Percentiles rank a stretch among this genome's conserved stretches.
These are phyloP conservation scores for Neonectria sp. DNA, from an alignment of 2,329 filamentous ascomycete species.

Conservation along the genomic window DNA sequence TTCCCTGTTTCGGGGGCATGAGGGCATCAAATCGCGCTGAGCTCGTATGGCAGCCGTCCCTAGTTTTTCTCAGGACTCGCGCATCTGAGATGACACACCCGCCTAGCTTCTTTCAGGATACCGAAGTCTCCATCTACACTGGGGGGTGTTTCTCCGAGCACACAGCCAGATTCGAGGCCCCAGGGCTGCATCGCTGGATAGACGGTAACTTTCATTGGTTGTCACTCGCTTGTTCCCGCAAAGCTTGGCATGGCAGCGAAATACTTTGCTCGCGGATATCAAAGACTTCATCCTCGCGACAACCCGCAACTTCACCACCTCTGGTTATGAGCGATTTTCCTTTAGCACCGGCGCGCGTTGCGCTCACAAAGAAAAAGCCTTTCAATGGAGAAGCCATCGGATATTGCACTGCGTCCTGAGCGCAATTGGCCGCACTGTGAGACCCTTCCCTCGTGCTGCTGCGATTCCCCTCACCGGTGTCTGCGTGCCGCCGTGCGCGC, in stretches of 20 bases:
- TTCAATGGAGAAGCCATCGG: slow-evolving; percentile 13
- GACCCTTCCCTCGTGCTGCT: slow-evolving; percentile 11
- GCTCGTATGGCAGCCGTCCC: slow-evolving; percentile 9
- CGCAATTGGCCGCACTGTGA: slow-evolving; percentile 24
- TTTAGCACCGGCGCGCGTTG: slow-evolving; percentile 28
- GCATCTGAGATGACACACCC: slow-evolving; percentile 16
- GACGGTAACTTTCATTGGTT: slow-evolving; percentile 34
- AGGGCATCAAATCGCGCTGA: slow-evolving; percentile 3
- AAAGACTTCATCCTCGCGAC: slow-evolving; percentile 33
- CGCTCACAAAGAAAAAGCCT: slow-evolving; percentile 14
- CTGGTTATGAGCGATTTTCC: slow-evolving; percentile 39
- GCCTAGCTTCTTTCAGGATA: slow-evolving; percentile 30
- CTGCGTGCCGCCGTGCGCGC: slow-evolving; percentile 27
- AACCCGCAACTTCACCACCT: slow-evolving; percentile 31
- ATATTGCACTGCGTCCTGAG: slow-evolving; percentile 29
- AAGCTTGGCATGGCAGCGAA: slow-evolving; percentile 26
- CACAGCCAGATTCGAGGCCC: neutral
- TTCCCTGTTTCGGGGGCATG: slow-evolving; percentile 12
- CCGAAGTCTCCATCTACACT: slow-evolving; percentile 26
- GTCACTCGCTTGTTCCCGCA: slow-evolving; percentile 40
- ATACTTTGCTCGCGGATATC: slow-evolving; percentile 32
- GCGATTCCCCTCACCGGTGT: slow-evolving; percentile 11
- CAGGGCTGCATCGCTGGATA: slow-evolving; percentile 29
- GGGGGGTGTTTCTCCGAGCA: neutral
- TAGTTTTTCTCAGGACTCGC: slow-evolving; percentile 10